Evolutionary conservation across 352 stramenopile genomes (phyloP).

Genomic region (Globisporangium cystogenes): DNA sequence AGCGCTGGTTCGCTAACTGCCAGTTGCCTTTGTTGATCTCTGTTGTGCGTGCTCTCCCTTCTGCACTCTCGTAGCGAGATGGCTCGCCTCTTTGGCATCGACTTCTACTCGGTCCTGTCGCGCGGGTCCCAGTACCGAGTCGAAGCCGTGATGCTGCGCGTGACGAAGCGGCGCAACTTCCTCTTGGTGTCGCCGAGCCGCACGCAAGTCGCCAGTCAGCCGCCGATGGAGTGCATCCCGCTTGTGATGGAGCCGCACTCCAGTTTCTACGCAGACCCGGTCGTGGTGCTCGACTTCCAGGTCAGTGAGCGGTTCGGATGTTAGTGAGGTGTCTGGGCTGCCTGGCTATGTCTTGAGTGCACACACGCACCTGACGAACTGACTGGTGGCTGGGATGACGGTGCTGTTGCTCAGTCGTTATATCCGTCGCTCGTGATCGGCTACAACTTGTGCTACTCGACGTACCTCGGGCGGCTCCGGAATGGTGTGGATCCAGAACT

Average conservation of each 20-base stretch:
- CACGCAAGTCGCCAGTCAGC: conserved; percentile 83
- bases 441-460: conserved; percentile 99
- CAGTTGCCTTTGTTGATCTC: background rate
- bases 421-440: conserved; percentile 99
- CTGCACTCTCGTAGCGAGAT: conserved; percentile 69
- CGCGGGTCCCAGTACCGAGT: conserved; percentile 93
- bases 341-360: background rate
- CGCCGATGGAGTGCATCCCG: conserved; percentile 91
- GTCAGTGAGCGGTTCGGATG: conserved; percentile 11
- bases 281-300: conserved; percentile 99
- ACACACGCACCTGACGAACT: background rate
- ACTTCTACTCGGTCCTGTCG: conserved; percentile 92
- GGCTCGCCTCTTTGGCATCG: conserved; percentile 91
- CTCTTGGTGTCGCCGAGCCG: conserved; percentile 76
- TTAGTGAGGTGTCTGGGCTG: background rate
- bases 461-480: conserved; percentile 89
- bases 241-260: conserved; percentile 95
- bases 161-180: conserved; percentile 88
- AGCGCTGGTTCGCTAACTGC: background rate
- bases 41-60: background rate
- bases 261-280: conserved; percentile 94
- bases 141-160: conserved; percentile 89
- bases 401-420: conserved; percentile 79
- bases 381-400: background rate
- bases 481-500: conserved; percentile 67